These are phyloP conservation scores for Pilaira anomala DNA, from an alignment of 192 early-diverging fungal genomes.

Conservation along the genomic window DNA sequence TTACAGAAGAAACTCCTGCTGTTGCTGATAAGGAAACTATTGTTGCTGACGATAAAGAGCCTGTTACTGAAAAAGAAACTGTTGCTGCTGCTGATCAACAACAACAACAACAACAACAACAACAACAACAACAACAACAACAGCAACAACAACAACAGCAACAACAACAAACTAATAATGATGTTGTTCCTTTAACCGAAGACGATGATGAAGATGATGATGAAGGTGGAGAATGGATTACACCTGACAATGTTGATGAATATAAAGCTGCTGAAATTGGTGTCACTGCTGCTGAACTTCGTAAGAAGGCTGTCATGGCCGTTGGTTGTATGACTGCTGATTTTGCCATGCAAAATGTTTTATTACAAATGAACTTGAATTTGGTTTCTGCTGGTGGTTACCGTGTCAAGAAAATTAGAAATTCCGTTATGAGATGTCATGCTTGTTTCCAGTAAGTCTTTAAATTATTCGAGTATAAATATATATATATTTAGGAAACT, in stretches of 20 bases:
- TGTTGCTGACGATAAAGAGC: background rate
- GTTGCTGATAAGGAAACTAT: background rate
- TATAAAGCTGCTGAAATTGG: conserved; percentile 58
- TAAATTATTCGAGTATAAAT: background rate
- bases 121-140: background rate
- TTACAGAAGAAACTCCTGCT: background rate
- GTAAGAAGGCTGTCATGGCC: conserved; percentile 42
- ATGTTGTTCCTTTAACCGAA: conserved; percentile 22
- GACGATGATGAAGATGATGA: conserved; percentile 43
- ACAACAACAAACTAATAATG: background rate
- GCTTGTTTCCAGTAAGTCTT: conserved; percentile 77
- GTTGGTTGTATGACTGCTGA: conserved; percentile 90
- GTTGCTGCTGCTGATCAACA: background rate
- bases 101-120: background rate
- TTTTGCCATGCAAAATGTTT: conserved; percentile 97
- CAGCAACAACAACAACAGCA: background rate
- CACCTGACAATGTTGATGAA: conserved; percentile 79
- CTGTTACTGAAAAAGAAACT: background rate
- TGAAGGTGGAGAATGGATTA: conserved; percentile 90
- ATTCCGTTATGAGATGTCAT: conserved; percentile 91
- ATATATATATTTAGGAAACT: background rate
- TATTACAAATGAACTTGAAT: conserved; percentile 88
- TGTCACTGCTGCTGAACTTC: conserved; percentile 42
- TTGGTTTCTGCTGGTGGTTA: conserved; percentile 84
- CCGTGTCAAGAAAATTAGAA: conserved; percentile 72